These are phyloP conservation scores for Cladophialophora exuberans DNA, from an alignment of 2,329 filamentous ascomycete genomes.

Conservation along the genomic window DNA sequence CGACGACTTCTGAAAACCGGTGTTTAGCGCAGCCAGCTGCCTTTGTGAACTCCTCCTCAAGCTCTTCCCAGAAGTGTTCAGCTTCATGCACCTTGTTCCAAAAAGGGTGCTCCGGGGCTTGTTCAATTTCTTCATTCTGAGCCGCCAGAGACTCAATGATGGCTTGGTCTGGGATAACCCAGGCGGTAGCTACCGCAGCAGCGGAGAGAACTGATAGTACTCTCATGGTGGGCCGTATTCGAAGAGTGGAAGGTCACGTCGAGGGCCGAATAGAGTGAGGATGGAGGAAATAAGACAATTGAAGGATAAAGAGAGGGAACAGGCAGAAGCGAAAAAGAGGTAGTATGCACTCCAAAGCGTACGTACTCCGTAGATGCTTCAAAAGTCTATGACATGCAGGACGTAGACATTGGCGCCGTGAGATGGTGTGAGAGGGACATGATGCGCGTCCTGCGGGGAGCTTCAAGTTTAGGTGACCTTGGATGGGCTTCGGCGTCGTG, in stretches of 20 bases:
- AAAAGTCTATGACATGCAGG: conserved; percentile 16
- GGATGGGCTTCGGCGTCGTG: not conserved
- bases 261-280: conserved; percentile 8
- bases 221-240: conserved; percentile 26
- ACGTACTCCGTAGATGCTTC: not conserved
- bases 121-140: conserved; percentile 21
- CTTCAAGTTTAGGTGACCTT: not conserved
- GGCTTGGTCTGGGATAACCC: conserved; percentile 34
- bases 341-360: not conserved
- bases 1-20: conserved; percentile 48
- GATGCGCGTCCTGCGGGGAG: not conserved
- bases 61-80: conserved; percentile 33
- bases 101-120: conserved; percentile 28
- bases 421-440: conserved; percentile 6
- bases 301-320: not conserved
- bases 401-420: not conserved
- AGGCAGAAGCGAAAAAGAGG: conserved; percentile 20
- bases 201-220: conserved; percentile 28
- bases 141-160: conserved; percentile 30
- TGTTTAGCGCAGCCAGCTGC: conserved; percentile 48
- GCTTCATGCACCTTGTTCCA: conserved; percentile 29
- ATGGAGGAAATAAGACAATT: not conserved
- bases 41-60: conserved; percentile 37
- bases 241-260: not conserved
- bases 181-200: conserved; percentile 30